Evolutionary conservation across 2,329 filamentous ascomycete genomes (phyloP).

Genomic region (Stemphylium beticola): DNA sequence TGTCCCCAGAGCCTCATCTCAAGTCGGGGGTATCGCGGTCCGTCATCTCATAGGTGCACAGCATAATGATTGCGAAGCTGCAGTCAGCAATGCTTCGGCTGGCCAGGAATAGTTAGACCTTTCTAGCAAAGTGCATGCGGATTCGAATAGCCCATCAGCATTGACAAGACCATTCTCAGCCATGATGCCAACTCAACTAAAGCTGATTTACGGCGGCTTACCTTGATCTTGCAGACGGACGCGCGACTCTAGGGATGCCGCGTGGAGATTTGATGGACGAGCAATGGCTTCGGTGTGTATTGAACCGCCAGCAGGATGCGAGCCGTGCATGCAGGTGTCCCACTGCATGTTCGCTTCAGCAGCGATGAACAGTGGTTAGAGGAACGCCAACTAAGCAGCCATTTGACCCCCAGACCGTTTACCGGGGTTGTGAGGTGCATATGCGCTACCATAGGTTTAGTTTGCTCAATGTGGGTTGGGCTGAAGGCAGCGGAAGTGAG

Average conservation of each 20-base stretch:
- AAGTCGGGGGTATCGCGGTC: neutral
- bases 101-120: constrained; percentile 11
- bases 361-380: constrained; percentile 1
- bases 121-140: neutral
- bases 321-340: constrained; percentile 7
- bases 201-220: neutral
- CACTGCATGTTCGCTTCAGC: neutral
- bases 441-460: constrained; percentile 19
- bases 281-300: neutral
- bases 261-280: neutral
- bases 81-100: constrained; percentile 8
- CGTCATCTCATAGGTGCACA: neutral
- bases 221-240: neutral
- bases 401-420: constrained; percentile 10
- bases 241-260: neutral
- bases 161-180: neutral
- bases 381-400: constrained; percentile 9
- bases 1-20: neutral
- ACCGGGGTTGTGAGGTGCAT: constrained; percentile 17
- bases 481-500: constrained; percentile 18
- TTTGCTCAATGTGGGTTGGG: constrained; percentile 10
- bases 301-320: neutral
- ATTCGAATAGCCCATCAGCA: constrained; percentile 16
- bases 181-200: neutral
- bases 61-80: constrained; percentile 1